Evolutionary conservation across 2,329 filamentous ascomycete genomes (phyloP).

Genomic region (Dactylonectria macrodidyma): DNA sequence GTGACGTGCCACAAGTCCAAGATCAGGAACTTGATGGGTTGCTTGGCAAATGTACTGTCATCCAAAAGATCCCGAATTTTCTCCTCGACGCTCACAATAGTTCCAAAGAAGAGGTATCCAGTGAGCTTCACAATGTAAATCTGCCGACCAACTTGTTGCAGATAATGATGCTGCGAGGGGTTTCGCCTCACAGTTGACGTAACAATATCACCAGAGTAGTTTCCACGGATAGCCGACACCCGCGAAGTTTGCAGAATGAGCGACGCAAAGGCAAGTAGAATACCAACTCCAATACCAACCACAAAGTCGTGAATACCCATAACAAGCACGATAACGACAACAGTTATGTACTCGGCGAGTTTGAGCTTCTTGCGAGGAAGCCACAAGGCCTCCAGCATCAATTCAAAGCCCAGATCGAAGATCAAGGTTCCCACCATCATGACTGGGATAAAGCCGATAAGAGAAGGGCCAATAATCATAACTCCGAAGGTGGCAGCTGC

Average conservation of each 20-base stretch:
- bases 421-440: slow-evolving; percentile 98
- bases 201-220: slow-evolving; percentile 91
- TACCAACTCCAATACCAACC: slow-evolving; percentile 91
- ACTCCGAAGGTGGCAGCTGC: slow-evolving; percentile 85
- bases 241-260: slow-evolving; percentile 93
- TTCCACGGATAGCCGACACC: slow-evolving; percentile 89
- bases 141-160: slow-evolving; percentile 88
- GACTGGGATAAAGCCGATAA: slow-evolving; percentile 95
- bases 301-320: slow-evolving; percentile 99
- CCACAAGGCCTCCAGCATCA: slow-evolving; percentile 90
- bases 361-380: slow-evolving; percentile 91
- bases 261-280: slow-evolving; percentile 90
- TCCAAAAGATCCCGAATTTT: slow-evolving; percentile 87
- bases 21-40: slow-evolving; percentile 90
- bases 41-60: slow-evolving; percentile 82
- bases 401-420: slow-evolving; percentile 93
- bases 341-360: slow-evolving; percentile 88
- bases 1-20: slow-evolving; percentile 92
- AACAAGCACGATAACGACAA: slow-evolving; percentile 89
- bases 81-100: slow-evolving; percentile 94
- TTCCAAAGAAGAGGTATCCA: slow-evolving; percentile 98
- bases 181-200: slow-evolving; percentile 94
- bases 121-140: slow-evolving; percentile 93
- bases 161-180: slow-evolving; percentile 87
- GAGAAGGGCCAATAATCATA: slow-evolving; percentile 86